Conservation (phyloP, 116 monocot genomes). For the Iris pallida region DNA sequence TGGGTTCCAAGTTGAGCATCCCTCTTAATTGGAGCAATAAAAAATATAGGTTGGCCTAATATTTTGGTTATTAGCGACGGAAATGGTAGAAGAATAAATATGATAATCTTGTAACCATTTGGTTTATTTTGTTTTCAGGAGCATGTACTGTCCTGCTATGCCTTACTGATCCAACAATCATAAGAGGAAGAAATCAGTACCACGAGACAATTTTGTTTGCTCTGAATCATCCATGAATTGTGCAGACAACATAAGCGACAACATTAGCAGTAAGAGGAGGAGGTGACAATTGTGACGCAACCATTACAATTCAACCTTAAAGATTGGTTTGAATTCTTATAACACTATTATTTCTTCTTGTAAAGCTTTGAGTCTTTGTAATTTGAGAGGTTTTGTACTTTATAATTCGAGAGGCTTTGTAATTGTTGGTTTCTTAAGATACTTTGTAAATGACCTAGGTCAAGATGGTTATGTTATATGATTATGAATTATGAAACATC, state of each 20-base stretch:
- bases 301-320: too few relatives aligned
- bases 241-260: background rate
- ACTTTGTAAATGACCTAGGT: too few relatives aligned
- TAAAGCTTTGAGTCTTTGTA: too few relatives aligned
- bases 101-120: background rate
- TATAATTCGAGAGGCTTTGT: too few relatives aligned
- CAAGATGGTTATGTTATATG: too few relatives aligned
- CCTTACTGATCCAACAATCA: slow-evolving; percentile 10
- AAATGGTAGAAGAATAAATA: background rate
- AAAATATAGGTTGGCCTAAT: slow-evolving; percentile 38
- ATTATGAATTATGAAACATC: too few relatives aligned
- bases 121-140: slow-evolving; percentile 9
- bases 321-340: too few relatives aligned
- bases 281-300: background rate
- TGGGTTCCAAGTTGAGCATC: slow-evolving; percentile 36
- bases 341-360: too few relatives aligned
- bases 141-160: slow-evolving; percentile 15
- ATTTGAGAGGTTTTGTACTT: too few relatives aligned
- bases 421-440: too few relatives aligned
- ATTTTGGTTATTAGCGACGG: background rate
- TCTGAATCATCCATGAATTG: background rate
- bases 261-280: slow-evolving; percentile 17
- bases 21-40: slow-evolving; percentile 24
- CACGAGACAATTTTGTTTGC: background rate
- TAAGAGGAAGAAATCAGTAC: too few relatives aligned